Base-by-base conservation (phyloP, 2,329 filamentous ascomycete species). In the Septoria petroselini region DNA sequence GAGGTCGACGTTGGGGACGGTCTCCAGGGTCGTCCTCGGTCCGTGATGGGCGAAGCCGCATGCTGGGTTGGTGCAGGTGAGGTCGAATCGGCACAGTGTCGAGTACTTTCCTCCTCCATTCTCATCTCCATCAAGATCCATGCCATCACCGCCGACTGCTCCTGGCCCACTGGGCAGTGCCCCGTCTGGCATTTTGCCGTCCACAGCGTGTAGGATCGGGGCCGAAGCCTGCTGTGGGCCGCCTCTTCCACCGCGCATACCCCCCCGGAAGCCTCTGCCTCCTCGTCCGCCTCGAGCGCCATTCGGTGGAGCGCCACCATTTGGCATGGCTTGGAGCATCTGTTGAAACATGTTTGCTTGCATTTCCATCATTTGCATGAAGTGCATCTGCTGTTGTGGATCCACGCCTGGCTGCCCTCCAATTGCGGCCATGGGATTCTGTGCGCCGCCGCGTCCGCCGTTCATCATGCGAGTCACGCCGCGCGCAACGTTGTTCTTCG, bases 21-120 rank as follows among this genome's bases (percentile, higher is more conserved):
- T 86, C 19, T 47, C 50, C 27, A 41, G 37, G 25, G 91, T 91
- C 2, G 87, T 90, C 9, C 43, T 29, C 1, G 93, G 90, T 12
- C 91, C 95, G 72, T 96, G 91, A 65, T 98, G 93, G 14, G 89
- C 93, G 68, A 89, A 98, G 58, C 85, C 86, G 73, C 93, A 98
- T 54, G 94, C 88, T 60, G 82, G 83, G 70, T 94, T 94, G 31
- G 86, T 88, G 74, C 93, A 98, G 56, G 81, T 77, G 46, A 93
- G 75, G 72, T 97, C 96, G 76, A 83, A 98, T 64, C 86, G 88
- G 80, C 93, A 98, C 54, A 91, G 75, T 11, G 77, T 86, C 41
- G 87, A 81, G 4, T 76, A 73, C 1, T 76, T 74, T 65, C 78
- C 61, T 4, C 51, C 69, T 72, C 75, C 82, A 65, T 70, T 79